These are phyloP conservation scores for Acacia concinna DNA, from an alignment of 331 rosid species.

Conservation along the genomic window DNA sequence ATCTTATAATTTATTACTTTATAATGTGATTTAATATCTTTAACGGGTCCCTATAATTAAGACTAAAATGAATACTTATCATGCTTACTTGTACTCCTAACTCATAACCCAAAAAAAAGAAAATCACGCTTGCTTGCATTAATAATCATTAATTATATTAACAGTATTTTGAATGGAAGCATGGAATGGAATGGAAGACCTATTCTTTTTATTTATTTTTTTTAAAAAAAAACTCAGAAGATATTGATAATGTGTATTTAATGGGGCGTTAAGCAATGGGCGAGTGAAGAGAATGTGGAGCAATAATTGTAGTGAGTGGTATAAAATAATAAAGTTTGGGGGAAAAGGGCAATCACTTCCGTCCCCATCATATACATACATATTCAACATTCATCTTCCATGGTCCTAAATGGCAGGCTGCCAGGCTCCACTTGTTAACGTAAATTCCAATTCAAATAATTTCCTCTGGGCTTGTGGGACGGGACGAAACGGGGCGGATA, in stretches of 20 bases:
- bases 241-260: neutral
- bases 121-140: no score
- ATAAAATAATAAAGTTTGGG: neutral
- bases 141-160: neutral
- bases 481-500: no score
- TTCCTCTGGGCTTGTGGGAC: no score
- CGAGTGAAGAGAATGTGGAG: slow-evolving; percentile 13
- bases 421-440: neutral
- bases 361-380: neutral
- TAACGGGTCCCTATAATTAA: no score
- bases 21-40: no score
- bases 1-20: no score
- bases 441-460: neutral
- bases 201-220: neutral
- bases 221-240: neutral
- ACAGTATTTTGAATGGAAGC: neutral
- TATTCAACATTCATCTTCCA: neutral
- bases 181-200: neutral
- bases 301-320: neutral
- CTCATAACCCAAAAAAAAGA: no score
- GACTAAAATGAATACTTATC: no score
- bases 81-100: no score
- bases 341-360: neutral
- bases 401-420: neutral
- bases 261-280: neutral